Evolutionary conservation across 2,329 filamentous ascomycete genomes (phyloP).

Genomic region (Leptographium radiaticola): DNA sequence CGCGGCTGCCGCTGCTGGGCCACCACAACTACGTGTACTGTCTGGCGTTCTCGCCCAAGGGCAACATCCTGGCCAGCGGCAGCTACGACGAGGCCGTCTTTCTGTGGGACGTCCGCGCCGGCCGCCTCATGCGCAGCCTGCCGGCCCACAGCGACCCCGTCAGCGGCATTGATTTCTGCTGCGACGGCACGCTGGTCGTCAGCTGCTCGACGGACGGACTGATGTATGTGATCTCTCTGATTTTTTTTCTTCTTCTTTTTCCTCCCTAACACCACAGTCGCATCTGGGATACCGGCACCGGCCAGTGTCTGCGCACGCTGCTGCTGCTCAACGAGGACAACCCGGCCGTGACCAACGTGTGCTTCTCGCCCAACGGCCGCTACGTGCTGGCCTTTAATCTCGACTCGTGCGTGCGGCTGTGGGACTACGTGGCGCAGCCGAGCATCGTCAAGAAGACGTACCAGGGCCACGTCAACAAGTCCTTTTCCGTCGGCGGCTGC

Average conservation of each 20-base stretch:
- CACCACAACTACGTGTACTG: constrained; percentile 96
- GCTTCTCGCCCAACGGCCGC: constrained; percentile 87
- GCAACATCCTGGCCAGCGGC: constrained; percentile 89
- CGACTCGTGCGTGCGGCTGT: constrained; percentile 79
- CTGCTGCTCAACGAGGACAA: constrained; percentile 97
- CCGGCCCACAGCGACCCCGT: constrained; percentile 95
- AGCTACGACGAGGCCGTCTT: constrained; percentile 97
- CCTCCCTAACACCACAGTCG: constrained; percentile 33
- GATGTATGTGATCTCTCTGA: constrained; percentile 46
- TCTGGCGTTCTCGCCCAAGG: constrained; percentile 91
- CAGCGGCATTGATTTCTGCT: constrained; percentile 81
- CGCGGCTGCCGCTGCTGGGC: constrained; percentile 53
- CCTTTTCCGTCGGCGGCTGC: constrained; percentile 72
- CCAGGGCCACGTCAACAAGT: constrained; percentile 76
- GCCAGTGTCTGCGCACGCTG: constrained; percentile 86
- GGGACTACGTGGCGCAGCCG: constrained; percentile 80
- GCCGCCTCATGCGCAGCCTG: constrained; percentile 74
- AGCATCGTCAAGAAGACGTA: constrained; percentile 85
- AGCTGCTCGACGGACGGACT: constrained; percentile 86
- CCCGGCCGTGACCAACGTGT: constrained; percentile 74
- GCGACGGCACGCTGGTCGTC: constrained; percentile 82
- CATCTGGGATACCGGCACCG: constrained; percentile 91
- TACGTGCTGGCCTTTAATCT: constrained; percentile 86
- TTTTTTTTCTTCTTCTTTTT: constrained; percentile 4
- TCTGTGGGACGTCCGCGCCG: constrained; percentile 87